Evolutionary conservation across 192 early-diverging fungal species (phyloP), one percentile per base, ranked within the genome.

Genomic region (Linnemannia exigua): DNA sequence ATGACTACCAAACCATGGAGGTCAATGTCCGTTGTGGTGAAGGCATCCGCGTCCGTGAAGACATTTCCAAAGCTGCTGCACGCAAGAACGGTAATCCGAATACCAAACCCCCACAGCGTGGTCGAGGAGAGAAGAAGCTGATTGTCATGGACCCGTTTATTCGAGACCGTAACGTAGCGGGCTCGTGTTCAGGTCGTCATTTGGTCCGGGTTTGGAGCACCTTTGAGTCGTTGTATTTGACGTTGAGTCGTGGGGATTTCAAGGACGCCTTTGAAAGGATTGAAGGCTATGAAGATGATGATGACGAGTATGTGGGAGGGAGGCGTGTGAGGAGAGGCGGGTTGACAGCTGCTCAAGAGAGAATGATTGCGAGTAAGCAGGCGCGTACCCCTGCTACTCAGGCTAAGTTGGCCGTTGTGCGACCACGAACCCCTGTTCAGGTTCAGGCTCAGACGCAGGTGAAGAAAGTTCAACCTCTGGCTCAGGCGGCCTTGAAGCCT

Each of bases 101-200:
- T 11, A n/a, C 17, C 47, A 61, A 47, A 50, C 6, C 68, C 4
- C 46, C 67, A 16, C 44, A 46, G 66, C 47, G 28, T 6, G 79
- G 79, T 0, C 69, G 66, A 38, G 84, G 84, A 9, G 84, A 80
- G 33, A 75, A 76, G 31, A 76, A 77, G n/a, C 66, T 86, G 70
- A 25, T 86, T n/a, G 78, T 86, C 17, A 86, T 80, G 77, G 84
- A 86, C 54, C 84, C 84, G 3, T 86, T 86, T 61, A 86, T 86
- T 41, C 67, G 20, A 6, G 84, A 86, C 38, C 74, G 84, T 16
- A 86, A 86, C 25, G 84, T 86, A 0, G 68, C 74, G 1, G 76
- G 76, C 9, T 41, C 78, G 22, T 86, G 84, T 66, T 52, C 20
- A 2, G 63, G 74, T 2, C 54, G 75, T 11, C 51, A 86, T 35